phyloP scores from a whole-genome alignment of 2,329 filamentous ascomycete genomes.

The Alternaria longipes region DNA sequence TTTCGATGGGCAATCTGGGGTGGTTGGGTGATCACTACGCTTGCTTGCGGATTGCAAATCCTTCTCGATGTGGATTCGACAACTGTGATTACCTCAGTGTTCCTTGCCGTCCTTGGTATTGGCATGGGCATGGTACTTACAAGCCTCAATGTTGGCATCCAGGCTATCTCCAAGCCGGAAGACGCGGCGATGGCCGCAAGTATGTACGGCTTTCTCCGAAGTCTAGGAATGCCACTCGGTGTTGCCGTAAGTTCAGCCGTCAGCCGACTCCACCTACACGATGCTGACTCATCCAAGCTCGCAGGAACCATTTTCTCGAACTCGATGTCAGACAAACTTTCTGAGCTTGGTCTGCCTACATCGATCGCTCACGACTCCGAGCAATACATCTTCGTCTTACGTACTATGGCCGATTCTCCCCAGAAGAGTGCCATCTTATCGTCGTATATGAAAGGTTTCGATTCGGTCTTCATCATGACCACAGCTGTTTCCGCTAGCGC shows the following conservation, averaged over 20 bases:
- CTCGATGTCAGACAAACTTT: constrained; percentile 45
- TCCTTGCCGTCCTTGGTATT: constrained; percentile 53
- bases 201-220: constrained; percentile 53
- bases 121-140: constrained; percentile 56
- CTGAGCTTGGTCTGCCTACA: constrained; percentile 24
- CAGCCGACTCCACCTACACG: too few species aligned
- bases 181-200: constrained; percentile 48
- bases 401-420: constrained; percentile 25
- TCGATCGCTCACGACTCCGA: constrained; percentile 43
- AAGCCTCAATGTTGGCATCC: constrained; percentile 52
- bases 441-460: constrained; percentile 41
- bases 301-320: constrained; percentile 54
- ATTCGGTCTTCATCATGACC: constrained; percentile 37
- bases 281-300: constrained; percentile 21
- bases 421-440: constrained; percentile 28
- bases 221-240: constrained; percentile 57
- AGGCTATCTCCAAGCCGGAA: constrained; percentile 48
- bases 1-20: constrained; percentile 55
- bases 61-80: constrained; percentile 48
- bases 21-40: constrained; percentile 53
- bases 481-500: constrained; percentile 35
- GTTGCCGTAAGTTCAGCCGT: constrained; percentile 43
- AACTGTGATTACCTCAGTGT: constrained; percentile 48
- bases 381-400: constrained; percentile 35
- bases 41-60: constrained; percentile 52